Evolutionary conservation across 176 grass and related monocot species (phyloP).

Genomic region (Bonia amplexicaulis): DNA sequence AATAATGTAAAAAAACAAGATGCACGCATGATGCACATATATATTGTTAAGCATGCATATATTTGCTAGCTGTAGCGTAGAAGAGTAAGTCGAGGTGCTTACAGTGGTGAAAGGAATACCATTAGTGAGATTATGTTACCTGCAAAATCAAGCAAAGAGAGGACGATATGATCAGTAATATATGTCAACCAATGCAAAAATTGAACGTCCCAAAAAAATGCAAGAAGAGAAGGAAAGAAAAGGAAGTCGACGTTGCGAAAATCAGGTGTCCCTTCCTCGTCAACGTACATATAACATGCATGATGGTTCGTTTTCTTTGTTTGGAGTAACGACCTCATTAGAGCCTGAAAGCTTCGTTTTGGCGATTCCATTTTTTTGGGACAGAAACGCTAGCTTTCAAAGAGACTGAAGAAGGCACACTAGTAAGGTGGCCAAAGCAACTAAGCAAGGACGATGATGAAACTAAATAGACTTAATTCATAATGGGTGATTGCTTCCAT

Average conservation of each 20-base stretch:
- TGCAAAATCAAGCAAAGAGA: slow-evolving; percentile 30
- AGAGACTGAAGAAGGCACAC: not conserved
- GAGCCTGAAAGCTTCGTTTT: slow-evolving; percentile 24
- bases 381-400: not conserved
- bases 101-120: slow-evolving; percentile 78
- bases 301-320: slow-evolving; percentile 15
- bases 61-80: not conserved
- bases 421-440: not conserved
- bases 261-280: not conserved
- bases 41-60: not conserved
- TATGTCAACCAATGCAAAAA: not conserved
- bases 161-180: not conserved
- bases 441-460: not conserved
- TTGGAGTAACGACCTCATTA: slow-evolving; percentile 23
- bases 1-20: not conserved
- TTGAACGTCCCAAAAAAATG: too few relatives aligned
- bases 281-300: slow-evolving; percentile 29
- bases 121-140: slow-evolving; percentile 85
- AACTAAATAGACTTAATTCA: not conserved
- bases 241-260: not conserved
- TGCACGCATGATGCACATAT: not conserved
- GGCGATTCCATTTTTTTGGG: slow-evolving; percentile 22
- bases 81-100: slow-evolving; percentile 23
- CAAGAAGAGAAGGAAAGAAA: not conserved
- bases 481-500: not conserved